These are phyloP conservation scores for Quercus gilva DNA, from an alignment of 306 rosid genomes.

Conservation along the genomic window DNA sequence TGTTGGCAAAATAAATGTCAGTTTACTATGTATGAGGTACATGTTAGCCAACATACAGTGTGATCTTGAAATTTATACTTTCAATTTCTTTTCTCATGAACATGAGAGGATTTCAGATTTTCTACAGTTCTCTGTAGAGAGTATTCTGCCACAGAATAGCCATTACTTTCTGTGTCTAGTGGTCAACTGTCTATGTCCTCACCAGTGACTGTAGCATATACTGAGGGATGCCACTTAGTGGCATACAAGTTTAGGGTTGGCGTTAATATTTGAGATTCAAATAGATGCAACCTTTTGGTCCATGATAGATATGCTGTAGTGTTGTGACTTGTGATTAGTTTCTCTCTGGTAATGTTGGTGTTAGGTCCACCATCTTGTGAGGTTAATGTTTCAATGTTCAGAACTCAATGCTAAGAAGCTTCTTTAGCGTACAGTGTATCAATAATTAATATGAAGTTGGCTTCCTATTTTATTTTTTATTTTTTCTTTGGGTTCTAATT, in stretches of 20 bases:
- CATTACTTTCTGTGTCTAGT: not conserved
- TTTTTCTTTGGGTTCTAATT: not conserved
- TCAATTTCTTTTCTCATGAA: not conserved
- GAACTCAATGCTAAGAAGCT: not conserved
- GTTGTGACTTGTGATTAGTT: not conserved
- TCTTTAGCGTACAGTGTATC: not conserved
- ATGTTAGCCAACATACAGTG: not conserved
- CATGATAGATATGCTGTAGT: not conserved
- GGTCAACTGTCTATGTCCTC: not conserved
- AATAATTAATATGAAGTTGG: not conserved
- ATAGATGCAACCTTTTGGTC: not conserved
- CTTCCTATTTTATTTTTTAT: not conserved
- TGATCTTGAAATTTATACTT: not conserved
- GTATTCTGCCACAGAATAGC: not conserved
- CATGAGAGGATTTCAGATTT: not conserved
- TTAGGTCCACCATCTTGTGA: not conserved
- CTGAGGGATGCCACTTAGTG: too few species aligned
- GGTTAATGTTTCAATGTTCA: not conserved
- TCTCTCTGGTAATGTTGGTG: not conserved
- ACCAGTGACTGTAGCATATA: too few species aligned
- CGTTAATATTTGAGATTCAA: not conserved
- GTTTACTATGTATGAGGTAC: not conserved
- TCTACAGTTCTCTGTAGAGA: not conserved
- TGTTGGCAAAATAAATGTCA: not conserved
- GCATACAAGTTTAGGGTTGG: not conserved